Conservation (phyloP, 352 stramenopile species). For the Pythium sp. region DNA sequence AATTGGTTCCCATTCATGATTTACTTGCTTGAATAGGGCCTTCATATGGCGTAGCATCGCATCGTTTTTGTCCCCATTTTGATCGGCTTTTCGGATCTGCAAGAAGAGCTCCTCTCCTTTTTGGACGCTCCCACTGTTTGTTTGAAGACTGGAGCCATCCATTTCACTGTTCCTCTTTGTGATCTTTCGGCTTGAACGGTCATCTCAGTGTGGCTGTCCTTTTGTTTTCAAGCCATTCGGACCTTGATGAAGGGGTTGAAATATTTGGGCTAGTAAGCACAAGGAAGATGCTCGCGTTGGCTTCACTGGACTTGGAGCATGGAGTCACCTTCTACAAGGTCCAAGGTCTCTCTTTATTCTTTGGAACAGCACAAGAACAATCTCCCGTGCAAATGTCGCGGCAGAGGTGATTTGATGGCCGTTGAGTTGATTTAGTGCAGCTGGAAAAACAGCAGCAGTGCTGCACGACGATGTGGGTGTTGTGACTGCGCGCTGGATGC, state of each 20-base stretch:
- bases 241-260: neutral
- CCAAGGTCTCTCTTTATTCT: neutral
- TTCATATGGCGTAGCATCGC: neutral
- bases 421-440: neutral
- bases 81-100: neutral
- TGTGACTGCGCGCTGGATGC: neutral
- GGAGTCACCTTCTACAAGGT: neutral
- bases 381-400: neutral
- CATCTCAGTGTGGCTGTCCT: neutral
- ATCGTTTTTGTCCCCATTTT: neutral
- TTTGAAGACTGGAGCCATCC: conserved; percentile 3
- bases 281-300: neutral
- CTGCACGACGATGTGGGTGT: neutral
- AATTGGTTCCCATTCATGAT: neutral
- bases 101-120: neutral
- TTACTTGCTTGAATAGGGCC: neutral
- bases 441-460: neutral
- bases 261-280: neutral
- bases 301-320: neutral
- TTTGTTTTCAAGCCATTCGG: neutral
- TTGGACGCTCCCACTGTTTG: conserved; percentile 5
- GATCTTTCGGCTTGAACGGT: conserved; percentile 1
- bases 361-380: neutral
- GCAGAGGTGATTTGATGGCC: neutral
- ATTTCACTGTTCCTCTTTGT: neutral